Conservation (phyloP, 2,329 filamentous ascomycete species). For the Orbilia quercus region DNA sequence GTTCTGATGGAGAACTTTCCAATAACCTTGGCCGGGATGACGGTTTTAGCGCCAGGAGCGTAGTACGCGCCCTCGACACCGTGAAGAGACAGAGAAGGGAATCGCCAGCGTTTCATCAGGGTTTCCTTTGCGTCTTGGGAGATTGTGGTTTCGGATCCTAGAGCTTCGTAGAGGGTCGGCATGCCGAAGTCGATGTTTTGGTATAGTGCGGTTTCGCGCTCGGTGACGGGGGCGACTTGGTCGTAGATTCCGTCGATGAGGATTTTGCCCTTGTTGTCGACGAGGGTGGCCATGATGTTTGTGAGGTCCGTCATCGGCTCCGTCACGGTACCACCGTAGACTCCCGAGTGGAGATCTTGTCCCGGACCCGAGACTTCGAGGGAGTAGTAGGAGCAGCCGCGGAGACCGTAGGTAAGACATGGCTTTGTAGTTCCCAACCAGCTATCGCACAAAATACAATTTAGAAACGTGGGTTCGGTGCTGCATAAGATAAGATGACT, state of each 20-base stretch:
- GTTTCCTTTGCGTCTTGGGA: conserved; percentile 88
- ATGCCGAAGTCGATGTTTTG: conserved; percentile 92
- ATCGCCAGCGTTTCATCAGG: conserved; percentile 95
- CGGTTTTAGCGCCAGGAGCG: conserved; percentile 92
- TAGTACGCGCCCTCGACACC: conserved; percentile 96
- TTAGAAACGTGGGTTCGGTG: not conserved
- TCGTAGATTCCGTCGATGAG: conserved; percentile 93
- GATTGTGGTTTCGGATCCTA: conserved; percentile 89
- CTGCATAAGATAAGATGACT: not conserved
- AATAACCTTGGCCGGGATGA: conserved; percentile 96
- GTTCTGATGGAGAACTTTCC: conserved; percentile 99
- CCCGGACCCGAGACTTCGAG: conserved; percentile 89
- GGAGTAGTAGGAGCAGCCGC: conserved; percentile 98
- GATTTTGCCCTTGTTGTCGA: conserved; percentile 91
- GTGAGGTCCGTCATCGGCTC: conserved; percentile 98
- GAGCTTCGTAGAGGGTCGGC: conserved; percentile 90
- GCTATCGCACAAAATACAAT: conserved; percentile 59
- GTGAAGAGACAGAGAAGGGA: conserved; percentile 92
- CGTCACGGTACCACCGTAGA: conserved; percentile 94
- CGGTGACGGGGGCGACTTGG: conserved; percentile 86
- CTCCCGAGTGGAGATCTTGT: conserved; percentile 93
- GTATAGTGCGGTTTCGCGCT: conserved; percentile 89
- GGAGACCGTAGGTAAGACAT: conserved; percentile 94
- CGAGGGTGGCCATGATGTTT: conserved; percentile 81
- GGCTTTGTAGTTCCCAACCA: conserved; percentile 99